Evolutionary conservation across 139 green algal species (phyloP), one percentile per base, ranked within the genome.

Genomic region (Chlamydomonas sp.): DNA sequence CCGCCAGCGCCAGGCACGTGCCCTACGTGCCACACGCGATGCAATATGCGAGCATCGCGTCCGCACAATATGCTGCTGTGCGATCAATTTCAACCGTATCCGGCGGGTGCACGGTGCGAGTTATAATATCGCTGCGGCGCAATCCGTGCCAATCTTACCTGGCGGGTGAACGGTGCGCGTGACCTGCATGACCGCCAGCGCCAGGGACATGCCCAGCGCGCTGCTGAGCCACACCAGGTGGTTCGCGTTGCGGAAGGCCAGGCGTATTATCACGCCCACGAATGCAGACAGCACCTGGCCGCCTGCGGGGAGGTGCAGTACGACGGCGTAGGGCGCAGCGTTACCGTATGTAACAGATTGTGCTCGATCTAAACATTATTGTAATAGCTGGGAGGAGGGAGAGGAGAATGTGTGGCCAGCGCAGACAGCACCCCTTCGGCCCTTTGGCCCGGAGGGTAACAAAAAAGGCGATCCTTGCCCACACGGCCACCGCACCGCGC

Each of bases 211-310:
- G 66, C 91, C 91, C 15, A 94, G 31, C 9, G 91, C 83, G n/a
- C 84, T 75, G 2, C 72, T 81, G 68, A 94, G 87, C 87, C 87
- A 91, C 67, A 88, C 63, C n/a, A 87, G 83, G 49, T 86, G 60
- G 2, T 31, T 31, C 6, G 86, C 68, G 4, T 66, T 10, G 18
- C 31, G 20, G 73, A 91, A 76, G 1, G 76, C 74, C 3, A 89
- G 61, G 4, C 91, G 89, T 63, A 91, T 72, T 15, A 85, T 20
- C 4, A 89, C 81, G 17, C 91, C 91, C 14, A 92, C 80, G 12
- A 94, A 59, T 0, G 91, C 89, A n/a, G 72, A 89, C 8, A 92
- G 2, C 7, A 94, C 73, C 61, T 94, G 91, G 59, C 91, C 91
- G 69, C 91, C 91, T 92, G 89, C 74, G 73, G 18, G 9, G 66